phyloP scores from a whole-genome alignment of 345 rosid species.

The Aegle marmelos region DNA sequence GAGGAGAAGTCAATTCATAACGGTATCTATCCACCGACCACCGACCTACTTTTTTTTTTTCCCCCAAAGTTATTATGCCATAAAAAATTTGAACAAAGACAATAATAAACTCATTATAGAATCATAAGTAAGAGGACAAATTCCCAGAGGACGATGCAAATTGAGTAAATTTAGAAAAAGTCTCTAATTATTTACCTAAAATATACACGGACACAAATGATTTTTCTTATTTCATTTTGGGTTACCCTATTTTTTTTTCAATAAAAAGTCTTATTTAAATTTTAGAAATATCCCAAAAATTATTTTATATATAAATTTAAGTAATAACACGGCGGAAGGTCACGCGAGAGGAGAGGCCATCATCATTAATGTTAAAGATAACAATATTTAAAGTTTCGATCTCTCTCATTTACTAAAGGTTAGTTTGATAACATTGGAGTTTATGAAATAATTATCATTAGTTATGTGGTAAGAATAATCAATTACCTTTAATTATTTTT shows the following conservation, averaged over 20 bases:
- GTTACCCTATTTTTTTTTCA: not conserved
- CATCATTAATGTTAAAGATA: too few relatives aligned
- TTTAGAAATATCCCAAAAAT: not conserved
- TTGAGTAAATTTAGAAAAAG: not conserved
- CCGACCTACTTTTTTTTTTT: slow-evolving; percentile 50
- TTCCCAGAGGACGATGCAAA: not conserved
- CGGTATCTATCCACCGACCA: slow-evolving; percentile 89
- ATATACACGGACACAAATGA: not conserved
- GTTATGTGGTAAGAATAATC: too few relatives aligned
- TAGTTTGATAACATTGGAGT: too few relatives aligned
- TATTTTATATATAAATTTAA: not conserved
- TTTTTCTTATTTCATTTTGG: not conserved
- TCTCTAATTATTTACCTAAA: not conserved
- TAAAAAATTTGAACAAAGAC: not conserved
- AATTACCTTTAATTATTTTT: too few relatives aligned
- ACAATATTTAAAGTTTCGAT: too few relatives aligned
- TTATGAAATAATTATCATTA: too few relatives aligned
- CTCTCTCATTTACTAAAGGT: too few relatives aligned
- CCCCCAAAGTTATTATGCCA: not conserved
- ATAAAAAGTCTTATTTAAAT: not conserved
- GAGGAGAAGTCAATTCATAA: slow-evolving; percentile 72
- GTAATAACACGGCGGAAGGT: too few relatives aligned
- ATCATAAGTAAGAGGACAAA: not conserved
- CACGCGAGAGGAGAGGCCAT: too few relatives aligned
- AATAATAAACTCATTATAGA: not conserved